phyloP scores from a whole-genome alignment of 345 rosid species.

The Euphorbia lathyris region DNA sequence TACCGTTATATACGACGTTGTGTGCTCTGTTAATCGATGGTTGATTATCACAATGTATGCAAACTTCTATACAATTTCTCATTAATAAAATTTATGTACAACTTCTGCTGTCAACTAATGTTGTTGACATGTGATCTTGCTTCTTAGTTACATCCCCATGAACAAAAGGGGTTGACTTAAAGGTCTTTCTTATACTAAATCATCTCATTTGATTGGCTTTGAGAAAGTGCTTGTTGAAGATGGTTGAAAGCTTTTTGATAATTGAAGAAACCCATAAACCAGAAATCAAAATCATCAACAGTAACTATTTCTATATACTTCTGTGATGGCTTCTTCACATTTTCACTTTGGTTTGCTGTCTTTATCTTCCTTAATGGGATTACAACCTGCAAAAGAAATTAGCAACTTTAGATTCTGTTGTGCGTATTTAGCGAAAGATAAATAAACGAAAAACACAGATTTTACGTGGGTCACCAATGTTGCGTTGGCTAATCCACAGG shows the following conservation, averaged over 20 bases:
- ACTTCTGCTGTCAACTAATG: constrained; percentile 7
- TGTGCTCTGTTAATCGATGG: no score
- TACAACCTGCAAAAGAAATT: constrained; percentile 33
- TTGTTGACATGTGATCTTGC: constrained; percentile 1
- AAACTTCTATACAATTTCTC: no score
- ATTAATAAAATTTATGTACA: neutral
- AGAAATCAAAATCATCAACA: constrained; percentile 69
- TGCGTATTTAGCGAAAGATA: no score
- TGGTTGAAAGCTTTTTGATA: constrained; percentile 58
- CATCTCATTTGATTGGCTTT: constrained; percentile 22
- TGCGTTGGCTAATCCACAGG: no score
- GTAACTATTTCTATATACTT: constrained; percentile 71
- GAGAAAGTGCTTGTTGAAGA: constrained; percentile 50
- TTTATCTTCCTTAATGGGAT: constrained; percentile 59
- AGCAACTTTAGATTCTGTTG: no score
- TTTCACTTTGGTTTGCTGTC: constrained; percentile 46
- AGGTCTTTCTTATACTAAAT: constrained; percentile 14
- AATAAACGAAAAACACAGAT: no score
- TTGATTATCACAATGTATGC: no score
- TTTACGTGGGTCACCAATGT: no score
- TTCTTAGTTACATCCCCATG: constrained; percentile 7
- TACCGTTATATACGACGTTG: no score
- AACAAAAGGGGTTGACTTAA: constrained; percentile 14
- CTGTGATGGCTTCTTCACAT: constrained; percentile 60
- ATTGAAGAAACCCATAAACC: constrained; percentile 88